Evolutionary conservation across 352 stramenopile genomes (phyloP).

Genomic region (Globisporangium heterothallicum): DNA sequence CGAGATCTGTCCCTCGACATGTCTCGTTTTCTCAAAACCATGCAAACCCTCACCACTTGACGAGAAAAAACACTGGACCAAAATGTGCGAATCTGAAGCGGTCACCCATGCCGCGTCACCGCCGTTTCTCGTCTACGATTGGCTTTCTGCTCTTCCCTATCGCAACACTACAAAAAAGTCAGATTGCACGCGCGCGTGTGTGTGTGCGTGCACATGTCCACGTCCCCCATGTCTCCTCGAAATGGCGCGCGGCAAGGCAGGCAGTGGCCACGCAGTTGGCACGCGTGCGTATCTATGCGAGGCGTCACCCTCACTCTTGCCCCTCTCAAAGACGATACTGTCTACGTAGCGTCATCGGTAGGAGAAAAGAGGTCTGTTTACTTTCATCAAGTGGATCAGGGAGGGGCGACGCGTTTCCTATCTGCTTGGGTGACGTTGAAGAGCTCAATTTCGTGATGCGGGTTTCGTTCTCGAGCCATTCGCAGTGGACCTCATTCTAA

Average conservation of each 20-base stretch:
- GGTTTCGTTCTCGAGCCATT: not conserved
- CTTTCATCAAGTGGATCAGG: not conserved
- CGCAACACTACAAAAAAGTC: not conserved
- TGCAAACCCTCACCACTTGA: no score
- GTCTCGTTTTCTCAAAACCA: not conserved
- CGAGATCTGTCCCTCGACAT: not conserved
- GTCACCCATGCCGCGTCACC: constrained; percentile 1
- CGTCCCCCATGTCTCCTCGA: not conserved
- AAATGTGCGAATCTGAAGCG: not conserved
- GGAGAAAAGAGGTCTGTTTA: constrained; percentile 1
- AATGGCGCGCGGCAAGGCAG: not conserved
- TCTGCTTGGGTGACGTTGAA: constrained; percentile 10
- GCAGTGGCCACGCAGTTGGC: not conserved
- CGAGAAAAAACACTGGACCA: not conserved
- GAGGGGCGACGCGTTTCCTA: constrained; percentile 10
- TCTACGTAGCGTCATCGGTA: not conserved
- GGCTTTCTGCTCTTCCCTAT: not conserved
- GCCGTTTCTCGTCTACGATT: constrained; percentile 1
- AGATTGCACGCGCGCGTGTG: no score
- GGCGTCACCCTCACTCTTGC: not conserved
- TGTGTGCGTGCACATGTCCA: not conserved
- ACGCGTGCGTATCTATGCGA: constrained; percentile 4
- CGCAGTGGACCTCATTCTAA: constrained; percentile 14
- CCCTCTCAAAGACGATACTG: constrained; percentile 3
- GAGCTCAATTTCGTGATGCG: not conserved